A percentile compares a stretch with the other conserved stretches of the same genome.
Evolutionary conservation across 1,139 yeast genomes (phyloP).

Genomic region (Geotrichum carabidarum): DNA sequence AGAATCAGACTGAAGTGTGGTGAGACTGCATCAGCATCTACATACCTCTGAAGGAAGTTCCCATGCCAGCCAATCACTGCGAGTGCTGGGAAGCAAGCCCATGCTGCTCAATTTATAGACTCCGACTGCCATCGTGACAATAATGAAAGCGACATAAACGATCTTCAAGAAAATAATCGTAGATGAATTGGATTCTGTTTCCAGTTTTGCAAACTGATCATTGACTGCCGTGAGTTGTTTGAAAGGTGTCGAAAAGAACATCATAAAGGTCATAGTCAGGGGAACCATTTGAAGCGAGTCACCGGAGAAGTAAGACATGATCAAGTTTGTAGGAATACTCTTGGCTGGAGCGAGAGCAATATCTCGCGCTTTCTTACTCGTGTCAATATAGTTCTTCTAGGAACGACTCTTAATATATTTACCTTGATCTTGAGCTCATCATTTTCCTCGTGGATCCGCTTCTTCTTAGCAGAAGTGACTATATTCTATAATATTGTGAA

Average conservation of each 20-base stretch:
- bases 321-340: slow-evolving; percentile 75
- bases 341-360: slow-evolving; percentile 80
- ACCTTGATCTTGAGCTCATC: slow-evolving; percentile 33
- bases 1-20: background rate
- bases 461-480: slow-evolving; percentile 11
- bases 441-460: slow-evolving; percentile 21
- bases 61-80: slow-evolving; percentile 92
- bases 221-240: slow-evolving; percentile 62
- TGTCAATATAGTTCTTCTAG: slow-evolving; percentile 21
- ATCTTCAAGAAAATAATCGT: slow-evolving; percentile 48
- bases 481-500: slow-evolving; percentile 13
- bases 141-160: slow-evolving; percentile 54
- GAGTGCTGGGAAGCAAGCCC: slow-evolving; percentile 86
- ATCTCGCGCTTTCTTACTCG: slow-evolving; percentile 70
- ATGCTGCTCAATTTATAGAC: slow-evolving; percentile 76
- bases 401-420: background rate
- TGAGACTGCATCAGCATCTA: background rate
- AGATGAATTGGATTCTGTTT: slow-evolving; percentile 33
- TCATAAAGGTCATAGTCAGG: slow-evolving; percentile 82
- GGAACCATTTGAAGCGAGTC: slow-evolving; percentile 85
- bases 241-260: slow-evolving; percentile 65
- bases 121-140: slow-evolving; percentile 67
- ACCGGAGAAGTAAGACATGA: slow-evolving; percentile 94
- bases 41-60: slow-evolving; percentile 46
- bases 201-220: slow-evolving; percentile 38